These are phyloP conservation scores for Pyrenochaeta sp. DNA, from an alignment of 2,329 filamentous ascomycete genomes.

Conservation along the genomic window DNA sequence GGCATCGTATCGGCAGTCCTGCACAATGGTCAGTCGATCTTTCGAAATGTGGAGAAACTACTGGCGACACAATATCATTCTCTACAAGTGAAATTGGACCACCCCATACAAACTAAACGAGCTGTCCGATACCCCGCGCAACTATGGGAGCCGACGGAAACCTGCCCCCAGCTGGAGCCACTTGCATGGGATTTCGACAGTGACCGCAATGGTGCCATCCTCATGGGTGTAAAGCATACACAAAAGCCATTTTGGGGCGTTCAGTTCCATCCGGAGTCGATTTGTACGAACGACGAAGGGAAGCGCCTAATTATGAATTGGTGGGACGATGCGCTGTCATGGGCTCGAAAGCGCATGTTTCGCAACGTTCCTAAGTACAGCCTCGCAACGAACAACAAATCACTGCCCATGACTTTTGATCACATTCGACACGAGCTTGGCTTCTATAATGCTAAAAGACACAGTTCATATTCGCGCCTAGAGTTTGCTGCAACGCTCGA, in stretches of 20 bases:
- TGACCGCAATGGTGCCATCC: slow-evolving; percentile 61
- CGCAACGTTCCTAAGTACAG: slow-evolving; percentile 14
- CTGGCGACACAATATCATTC: slow-evolving; percentile 81
- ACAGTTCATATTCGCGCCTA: slow-evolving; percentile 10
- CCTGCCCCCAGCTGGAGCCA: slow-evolving; percentile 51
- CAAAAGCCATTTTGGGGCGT: slow-evolving; percentile 82
- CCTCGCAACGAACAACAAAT: slow-evolving; percentile 14
- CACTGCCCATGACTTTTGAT: slow-evolving; percentile 25
- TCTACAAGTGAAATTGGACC: slow-evolving; percentile 57
- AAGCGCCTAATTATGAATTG: slow-evolving; percentile 74
- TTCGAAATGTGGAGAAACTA: slow-evolving; percentile 67
- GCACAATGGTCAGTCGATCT: slow-evolving; percentile 71
- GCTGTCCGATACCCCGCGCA: slow-evolving; percentile 48
- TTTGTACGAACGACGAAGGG: slow-evolving; percentile 77
- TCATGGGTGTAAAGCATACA: slow-evolving; percentile 80
- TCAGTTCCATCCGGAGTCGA: slow-evolving; percentile 90
- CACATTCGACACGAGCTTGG: slow-evolving; percentile 29
- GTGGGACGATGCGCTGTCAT: slow-evolving; percentile 72
- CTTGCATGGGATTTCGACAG: slow-evolving; percentile 60
- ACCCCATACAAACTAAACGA: slow-evolving; percentile 35
- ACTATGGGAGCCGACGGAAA: slow-evolving; percentile 50
- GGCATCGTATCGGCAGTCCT: slow-evolving; percentile 78
- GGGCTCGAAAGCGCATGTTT: slow-evolving; percentile 50
- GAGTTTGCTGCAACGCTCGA: slow-evolving; percentile 14
- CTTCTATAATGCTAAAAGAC: slow-evolving; percentile 12